These are phyloP conservation scores for Lachnellula subtilissima DNA, from an alignment of 2,329 filamentous ascomycete species.

Conservation along the genomic window DNA sequence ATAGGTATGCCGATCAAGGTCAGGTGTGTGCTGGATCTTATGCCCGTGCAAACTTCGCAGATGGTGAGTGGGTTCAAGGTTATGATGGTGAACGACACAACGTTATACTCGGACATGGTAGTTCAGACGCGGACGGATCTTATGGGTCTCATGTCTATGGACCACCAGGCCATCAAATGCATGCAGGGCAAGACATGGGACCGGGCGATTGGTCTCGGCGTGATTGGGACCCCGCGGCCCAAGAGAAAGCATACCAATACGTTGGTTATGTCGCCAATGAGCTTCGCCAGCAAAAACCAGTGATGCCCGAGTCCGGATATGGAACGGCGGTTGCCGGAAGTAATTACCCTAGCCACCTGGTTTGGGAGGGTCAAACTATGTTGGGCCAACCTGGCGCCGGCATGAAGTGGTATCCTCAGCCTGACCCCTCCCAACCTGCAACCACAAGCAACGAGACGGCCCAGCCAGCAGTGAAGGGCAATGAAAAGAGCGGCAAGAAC, in stretches of 20 bases:
- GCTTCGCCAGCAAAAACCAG: neutral
- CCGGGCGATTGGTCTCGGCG: neutral
- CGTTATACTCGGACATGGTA: neutral
- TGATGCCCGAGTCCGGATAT: constrained; percentile 1
- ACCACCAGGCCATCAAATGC: neutral
- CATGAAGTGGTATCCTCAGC: constrained; percentile 21
- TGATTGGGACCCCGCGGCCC: neutral
- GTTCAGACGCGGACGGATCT: neutral
- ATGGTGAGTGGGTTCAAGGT: neutral
- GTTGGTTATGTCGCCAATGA: constrained; percentile 11
- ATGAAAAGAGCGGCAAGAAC: neutral
- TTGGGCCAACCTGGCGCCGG: constrained; percentile 15
- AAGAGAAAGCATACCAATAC: constrained; percentile 11
- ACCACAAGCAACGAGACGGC: neutral
- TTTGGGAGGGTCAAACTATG: constrained; percentile 1
- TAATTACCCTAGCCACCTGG: neutral
- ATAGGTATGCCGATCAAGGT: neutral
- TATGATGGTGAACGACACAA: neutral
- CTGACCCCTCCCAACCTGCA: neutral
- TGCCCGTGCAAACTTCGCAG: neutral
- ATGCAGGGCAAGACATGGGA: neutral
- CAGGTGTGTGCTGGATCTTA: neutral
- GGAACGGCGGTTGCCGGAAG: constrained; percentile 7
- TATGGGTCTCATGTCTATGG: neutral
- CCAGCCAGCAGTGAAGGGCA: neutral